Conservation (phyloP, 768 basidiomycete genomes). For the Hemileccinum rubropunctum region DNA sequence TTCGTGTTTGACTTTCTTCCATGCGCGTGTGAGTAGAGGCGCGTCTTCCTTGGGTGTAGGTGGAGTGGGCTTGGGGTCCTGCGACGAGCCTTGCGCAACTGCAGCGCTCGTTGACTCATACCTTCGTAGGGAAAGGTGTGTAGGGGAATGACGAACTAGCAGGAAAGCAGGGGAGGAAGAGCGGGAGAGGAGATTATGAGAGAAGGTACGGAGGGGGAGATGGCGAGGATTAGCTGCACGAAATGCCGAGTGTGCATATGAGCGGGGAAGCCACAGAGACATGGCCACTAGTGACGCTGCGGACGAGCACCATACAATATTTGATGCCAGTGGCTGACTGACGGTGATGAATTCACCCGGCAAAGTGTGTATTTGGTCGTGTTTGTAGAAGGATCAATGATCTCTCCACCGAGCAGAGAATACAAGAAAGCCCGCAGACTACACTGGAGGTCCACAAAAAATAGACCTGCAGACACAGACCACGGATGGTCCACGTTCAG, state of each 20-base stretch:
- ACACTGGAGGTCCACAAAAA: constrained; percentile 58
- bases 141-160: constrained; percentile 32
- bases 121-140: constrained; percentile 1
- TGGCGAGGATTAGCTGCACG: constrained; percentile 31
- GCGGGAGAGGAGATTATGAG: constrained; percentile 9
- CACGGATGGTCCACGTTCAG: constrained; percentile 72
- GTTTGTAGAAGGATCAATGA: constrained; percentile 26
- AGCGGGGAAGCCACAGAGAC: constrained; percentile 77
- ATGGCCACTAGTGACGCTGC: constrained; percentile 36
- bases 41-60: constrained; percentile 47
- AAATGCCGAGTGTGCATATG: constrained; percentile 41
- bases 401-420: constrained; percentile 33
- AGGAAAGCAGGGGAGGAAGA: constrained; percentile 17
- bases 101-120: constrained; percentile 16
- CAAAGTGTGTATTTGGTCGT: constrained; percentile 19
- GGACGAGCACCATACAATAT: background rate
- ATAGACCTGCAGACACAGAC: constrained; percentile 45
- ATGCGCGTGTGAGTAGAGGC: constrained; percentile 59
- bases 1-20: constrained; percentile 96
- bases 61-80: constrained; percentile 46
- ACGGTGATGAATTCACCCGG: constrained; percentile 3
- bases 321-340: no score
- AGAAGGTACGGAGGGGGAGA: constrained; percentile 6
- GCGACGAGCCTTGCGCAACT: constrained; percentile 24
- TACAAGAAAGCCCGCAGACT: constrained; percentile 61